phyloP scores from a whole-genome alignment of 768 basidiomycete species.

The Lactarius sanguifluus region DNA sequence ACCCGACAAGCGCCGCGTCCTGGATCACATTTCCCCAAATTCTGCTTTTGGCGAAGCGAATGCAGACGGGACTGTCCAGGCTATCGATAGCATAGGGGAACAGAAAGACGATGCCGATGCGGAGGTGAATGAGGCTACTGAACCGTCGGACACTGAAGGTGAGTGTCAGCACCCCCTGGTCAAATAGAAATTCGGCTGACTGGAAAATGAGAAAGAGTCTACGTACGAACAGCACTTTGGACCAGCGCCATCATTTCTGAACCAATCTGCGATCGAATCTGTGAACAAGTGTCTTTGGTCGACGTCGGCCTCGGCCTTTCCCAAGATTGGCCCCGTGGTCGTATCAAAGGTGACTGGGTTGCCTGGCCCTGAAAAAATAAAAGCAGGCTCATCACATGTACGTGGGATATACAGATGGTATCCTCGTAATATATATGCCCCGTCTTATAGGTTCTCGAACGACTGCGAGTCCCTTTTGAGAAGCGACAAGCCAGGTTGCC shows the following conservation, averaged over 20 bases:
- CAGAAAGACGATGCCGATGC: conserved; percentile 29
- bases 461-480: conserved; percentile 55
- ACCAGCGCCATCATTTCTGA: conserved; percentile 49
- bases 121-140: conserved; percentile 14
- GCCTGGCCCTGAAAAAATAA: conserved; percentile 4
- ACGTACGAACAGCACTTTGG: conserved; percentile 79
- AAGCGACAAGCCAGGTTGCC: conserved; percentile 53
- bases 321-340: conserved; percentile 59
- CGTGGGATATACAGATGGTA: neutral
- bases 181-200: neutral
- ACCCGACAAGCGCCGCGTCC: conserved; percentile 63
- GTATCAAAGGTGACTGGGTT: conserved; percentile 49
- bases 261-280: conserved; percentile 48
- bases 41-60: neutral
- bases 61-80: conserved; percentile 10
- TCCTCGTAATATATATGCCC: neutral
- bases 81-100: conserved; percentile 15
- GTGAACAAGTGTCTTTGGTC: conserved; percentile 63
- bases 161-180: conserved; percentile 7
- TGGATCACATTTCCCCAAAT: conserved; percentile 35
- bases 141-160: conserved; percentile 28
- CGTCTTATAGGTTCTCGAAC: conserved; percentile 51
- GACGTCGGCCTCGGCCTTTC: conserved; percentile 45
- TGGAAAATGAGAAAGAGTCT: conserved; percentile 36
- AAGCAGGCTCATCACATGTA: conserved; percentile 24